phyloP scores from a whole-genome alignment of 306 rosid species.

The Prunus davidiana region DNA sequence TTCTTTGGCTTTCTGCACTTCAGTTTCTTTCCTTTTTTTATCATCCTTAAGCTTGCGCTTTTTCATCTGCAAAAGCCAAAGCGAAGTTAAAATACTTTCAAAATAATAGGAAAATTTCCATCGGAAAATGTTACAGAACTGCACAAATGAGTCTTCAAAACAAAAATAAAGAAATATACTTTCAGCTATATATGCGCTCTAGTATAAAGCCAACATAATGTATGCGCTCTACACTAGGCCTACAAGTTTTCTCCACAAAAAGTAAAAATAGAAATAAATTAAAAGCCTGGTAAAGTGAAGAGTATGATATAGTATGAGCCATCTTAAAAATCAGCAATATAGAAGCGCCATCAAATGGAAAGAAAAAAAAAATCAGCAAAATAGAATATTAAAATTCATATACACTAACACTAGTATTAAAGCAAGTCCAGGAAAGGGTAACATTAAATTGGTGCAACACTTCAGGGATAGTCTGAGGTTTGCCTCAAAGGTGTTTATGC shows the following conservation, averaged over 20 bases:
- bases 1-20: slow-evolving; percentile 61
- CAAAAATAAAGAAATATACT: neutral
- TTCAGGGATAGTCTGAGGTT: neutral
- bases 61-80: slow-evolving; percentile 44
- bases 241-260: neutral
- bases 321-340: neutral
- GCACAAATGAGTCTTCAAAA: neutral
- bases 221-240: neutral
- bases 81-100: neutral
- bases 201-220: neutral
- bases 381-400: neutral
- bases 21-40: slow-evolving; percentile 56
- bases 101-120: neutral
- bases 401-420: too few relatives aligned
- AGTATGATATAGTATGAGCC: neutral
- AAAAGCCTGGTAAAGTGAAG: neutral
- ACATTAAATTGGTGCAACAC: neutral
- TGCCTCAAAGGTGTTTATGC: neutral
- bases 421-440: neutral
- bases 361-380: too few relatives aligned
- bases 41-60: slow-evolving; percentile 71
- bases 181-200: neutral
- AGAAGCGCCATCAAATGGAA: neutral
- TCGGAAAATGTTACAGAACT: neutral
- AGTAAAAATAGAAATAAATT: neutral